These are phyloP conservation scores for Triglochin maritima DNA, from an alignment of 106 monocot species.

Conservation along the genomic window DNA sequence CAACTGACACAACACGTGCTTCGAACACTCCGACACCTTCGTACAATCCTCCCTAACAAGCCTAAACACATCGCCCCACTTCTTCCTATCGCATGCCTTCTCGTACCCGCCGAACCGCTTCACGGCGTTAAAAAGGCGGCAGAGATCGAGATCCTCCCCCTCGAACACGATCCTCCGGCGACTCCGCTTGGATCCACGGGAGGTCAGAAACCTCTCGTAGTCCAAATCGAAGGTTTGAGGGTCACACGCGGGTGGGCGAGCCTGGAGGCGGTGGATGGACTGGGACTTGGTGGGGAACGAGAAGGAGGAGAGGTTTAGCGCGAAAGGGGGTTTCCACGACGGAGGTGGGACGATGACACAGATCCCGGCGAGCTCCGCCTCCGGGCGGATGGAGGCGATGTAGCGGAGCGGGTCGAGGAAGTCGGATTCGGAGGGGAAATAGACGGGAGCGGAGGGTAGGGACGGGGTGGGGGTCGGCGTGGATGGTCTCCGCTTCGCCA, in stretches of 20 bases:
- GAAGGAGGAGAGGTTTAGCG: constrained; percentile 27
- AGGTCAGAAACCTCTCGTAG: constrained; percentile 37
- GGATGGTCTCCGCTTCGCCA: constrained; percentile 16
- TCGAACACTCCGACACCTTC: constrained; percentile 49
- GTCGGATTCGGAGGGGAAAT: constrained; percentile 49
- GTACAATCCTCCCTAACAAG: constrained; percentile 16
- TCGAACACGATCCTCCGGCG: constrained; percentile 34
- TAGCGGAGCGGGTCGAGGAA: constrained; percentile 50
- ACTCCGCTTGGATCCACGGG: constrained; percentile 20
- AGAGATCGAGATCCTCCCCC: constrained; percentile 49
- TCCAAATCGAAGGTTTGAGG: constrained; percentile 55
- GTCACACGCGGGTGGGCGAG: constrained; percentile 57
- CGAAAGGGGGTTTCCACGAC: constrained; percentile 58
- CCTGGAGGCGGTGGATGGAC: constrained; percentile 55
- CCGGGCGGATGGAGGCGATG: constrained; percentile 49
- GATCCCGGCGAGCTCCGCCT: constrained; percentile 63
- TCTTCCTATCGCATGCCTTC: constrained; percentile 40
- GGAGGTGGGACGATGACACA: constrained; percentile 70
- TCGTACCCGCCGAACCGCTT: constrained; percentile 64
- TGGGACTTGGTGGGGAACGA: constrained; percentile 65
- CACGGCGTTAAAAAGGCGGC: constrained; percentile 47
- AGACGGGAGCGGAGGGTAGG: constrained; percentile 41
- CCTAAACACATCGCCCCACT: constrained; percentile 47
- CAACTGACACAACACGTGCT: constrained; percentile 62
- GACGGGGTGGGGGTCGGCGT: not conserved